These are phyloP conservation scores for Zymoseptoria tritici DNA, from an alignment of 2,329 filamentous ascomycete species.

Conservation along the genomic window DNA sequence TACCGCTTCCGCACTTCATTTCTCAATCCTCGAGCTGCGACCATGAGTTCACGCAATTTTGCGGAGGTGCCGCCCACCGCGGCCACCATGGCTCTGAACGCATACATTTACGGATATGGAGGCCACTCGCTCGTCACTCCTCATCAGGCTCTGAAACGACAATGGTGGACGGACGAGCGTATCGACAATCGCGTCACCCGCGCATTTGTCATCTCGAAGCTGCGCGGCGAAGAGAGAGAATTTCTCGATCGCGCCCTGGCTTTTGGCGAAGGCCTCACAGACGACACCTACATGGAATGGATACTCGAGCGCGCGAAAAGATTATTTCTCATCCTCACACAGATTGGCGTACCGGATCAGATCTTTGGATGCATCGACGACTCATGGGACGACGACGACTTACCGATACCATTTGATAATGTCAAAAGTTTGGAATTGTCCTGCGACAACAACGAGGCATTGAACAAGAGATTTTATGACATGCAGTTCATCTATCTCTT, in stretches of 20 bases:
- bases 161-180: slow-evolving; percentile 66
- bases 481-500: slow-evolving; percentile 67
- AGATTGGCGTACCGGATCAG: slow-evolving; percentile 62
- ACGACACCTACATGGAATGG: slow-evolving; percentile 73
- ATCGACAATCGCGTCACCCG: slow-evolving; percentile 64
- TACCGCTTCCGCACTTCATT: not conserved
- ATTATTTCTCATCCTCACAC: slow-evolving; percentile 63
- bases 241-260: slow-evolving; percentile 56
- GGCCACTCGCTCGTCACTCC: slow-evolving; percentile 45
- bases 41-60: slow-evolving; percentile 30
- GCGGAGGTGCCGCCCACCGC: slow-evolving; percentile 30
- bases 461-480: slow-evolving; percentile 63
- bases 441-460: slow-evolving; percentile 50
- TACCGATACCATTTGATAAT: slow-evolving; percentile 60
- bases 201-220: slow-evolving; percentile 57
- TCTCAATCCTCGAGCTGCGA: not conserved
- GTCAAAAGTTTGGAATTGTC: slow-evolving; percentile 57
- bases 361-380: slow-evolving; percentile 70
- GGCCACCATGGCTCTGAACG: slow-evolving; percentile 39
- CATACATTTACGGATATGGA: slow-evolving; percentile 44
- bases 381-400: slow-evolving; percentile 68
- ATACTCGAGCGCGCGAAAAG: slow-evolving; percentile 61
- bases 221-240: slow-evolving; percentile 55
- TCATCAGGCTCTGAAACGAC: slow-evolving; percentile 41
- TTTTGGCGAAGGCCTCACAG: slow-evolving; percentile 62